Base-by-base conservation (phyloP, 371 early-diverging fungal species). In the Apophysomyces variabilis region DNA sequence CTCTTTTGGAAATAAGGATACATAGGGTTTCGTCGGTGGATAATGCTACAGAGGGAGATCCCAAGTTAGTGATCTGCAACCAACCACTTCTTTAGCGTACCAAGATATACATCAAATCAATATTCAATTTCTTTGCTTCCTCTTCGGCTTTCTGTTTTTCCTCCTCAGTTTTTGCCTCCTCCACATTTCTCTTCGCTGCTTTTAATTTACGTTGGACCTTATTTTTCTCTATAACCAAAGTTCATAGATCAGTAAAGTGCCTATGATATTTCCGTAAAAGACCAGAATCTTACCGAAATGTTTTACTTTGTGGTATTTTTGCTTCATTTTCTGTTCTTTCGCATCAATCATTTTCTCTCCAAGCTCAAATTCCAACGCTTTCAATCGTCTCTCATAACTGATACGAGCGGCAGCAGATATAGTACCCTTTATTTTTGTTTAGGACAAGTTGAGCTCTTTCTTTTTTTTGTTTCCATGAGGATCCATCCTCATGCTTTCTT, bases 341-440 rank as follows among this genome's bases (percentile, higher is more conserved):
- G 76, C 75, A 54, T 77, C 74, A 65, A 82, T 69, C 12, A 63
- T 59, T 57, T 59, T 72, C 37, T 82, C 79, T 8, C 75, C 75
- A 7, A 73, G 64, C 47, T 77, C 73, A 38, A 67, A 69, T 64
- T 82, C 66, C 18, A 77, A 62, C 37, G 71, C 69, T 46, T 64
- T 69, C n/a, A 82, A 50, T 5, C 61, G 61, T 65, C 82, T 66
- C 68, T 78, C 77, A 5, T 65, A 45, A 21, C 70, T 69, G 14
- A 67, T 65, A 38, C 68, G 59, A 16, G 58, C 62, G 44, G 73
- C 57, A n/a, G 79, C 75, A 16, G 70, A 41, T 6, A 64, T 14
- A 35, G 64, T 16, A 12, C 58, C 59, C 71, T 67, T 37, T 32
- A 39, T 37, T 32, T 7, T 32, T n/a, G 12, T 12, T 61, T 18